A percentile compares a stretch with the other conserved stretches of the same genome.
These are phyloP conservation scores for Yamadazyma insecticola DNA, from an alignment of 805 yeast species.

Conservation along the genomic window DNA sequence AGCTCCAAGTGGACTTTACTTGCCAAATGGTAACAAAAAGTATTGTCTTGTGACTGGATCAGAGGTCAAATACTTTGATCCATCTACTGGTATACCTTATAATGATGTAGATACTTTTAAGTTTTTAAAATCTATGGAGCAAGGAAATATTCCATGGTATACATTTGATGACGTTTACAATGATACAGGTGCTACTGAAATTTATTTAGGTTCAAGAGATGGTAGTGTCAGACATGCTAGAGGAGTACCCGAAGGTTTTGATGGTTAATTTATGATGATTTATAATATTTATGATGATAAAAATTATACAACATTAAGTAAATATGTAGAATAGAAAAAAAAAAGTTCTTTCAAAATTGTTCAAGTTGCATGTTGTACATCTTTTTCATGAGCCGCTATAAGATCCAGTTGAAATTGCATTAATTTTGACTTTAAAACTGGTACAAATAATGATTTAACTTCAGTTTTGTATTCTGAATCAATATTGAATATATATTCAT, in stretches of 20 bases:
- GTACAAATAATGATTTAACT: constrained; percentile 48
- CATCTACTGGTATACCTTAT: constrained; percentile 83
- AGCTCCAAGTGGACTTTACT: constrained; percentile 69
- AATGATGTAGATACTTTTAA: constrained; percentile 77
- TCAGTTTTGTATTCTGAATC: constrained; percentile 36
- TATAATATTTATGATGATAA: too few relatives aligned
- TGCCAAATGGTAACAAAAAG: constrained; percentile 65
- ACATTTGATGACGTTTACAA: constrained; percentile 46
- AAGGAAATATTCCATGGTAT: constrained; percentile 51
- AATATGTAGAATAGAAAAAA: too few relatives aligned
- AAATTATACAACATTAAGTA: too few relatives aligned
- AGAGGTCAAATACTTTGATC: constrained; percentile 82
- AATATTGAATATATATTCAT: constrained; percentile 52
- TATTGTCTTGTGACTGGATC: constrained; percentile 73
- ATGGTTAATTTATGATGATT: too few relatives aligned
- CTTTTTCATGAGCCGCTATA: constrained; percentile 56
- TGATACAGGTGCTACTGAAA: constrained; percentile 45
- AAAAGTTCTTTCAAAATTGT: neutral
- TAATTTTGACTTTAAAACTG: constrained; percentile 45
- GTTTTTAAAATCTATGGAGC: constrained; percentile 47
- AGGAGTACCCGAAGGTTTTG: constrained; percentile 88
- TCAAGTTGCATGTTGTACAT: constrained; percentile 48
- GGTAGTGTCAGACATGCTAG: constrained; percentile 67
- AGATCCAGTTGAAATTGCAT: constrained; percentile 60
- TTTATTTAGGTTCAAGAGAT: constrained; percentile 39